Evolutionary conservation across 495 filamentous ascomycete genomes (phyloP).

Genomic region (Penicillium atrosanguineum): DNA sequence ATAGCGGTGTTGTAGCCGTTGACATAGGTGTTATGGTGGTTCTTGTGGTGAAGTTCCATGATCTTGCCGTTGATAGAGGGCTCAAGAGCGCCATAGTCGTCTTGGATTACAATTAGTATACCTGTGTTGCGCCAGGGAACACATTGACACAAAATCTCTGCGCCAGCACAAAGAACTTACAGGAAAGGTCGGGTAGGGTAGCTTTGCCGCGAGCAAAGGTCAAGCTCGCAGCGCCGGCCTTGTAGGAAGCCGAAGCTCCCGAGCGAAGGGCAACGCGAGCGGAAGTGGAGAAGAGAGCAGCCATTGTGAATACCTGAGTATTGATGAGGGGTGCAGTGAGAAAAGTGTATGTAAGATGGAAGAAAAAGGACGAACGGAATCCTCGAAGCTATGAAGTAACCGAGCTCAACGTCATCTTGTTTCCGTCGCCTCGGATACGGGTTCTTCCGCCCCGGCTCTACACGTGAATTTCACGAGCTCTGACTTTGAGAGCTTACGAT

Average conservation of each 20-base stretch:
- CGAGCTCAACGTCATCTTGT: conserved; percentile 33
- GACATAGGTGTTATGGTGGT: conserved; percentile 71
- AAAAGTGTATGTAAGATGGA: conserved; percentile 6
- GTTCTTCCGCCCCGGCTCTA: conserved; percentile 18
- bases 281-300: conserved; percentile 52
- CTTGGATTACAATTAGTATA: conserved; percentile 36
- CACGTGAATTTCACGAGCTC: conserved; percentile 27
- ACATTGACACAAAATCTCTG: background rate
- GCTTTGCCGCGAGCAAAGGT: conserved; percentile 83
- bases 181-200: conserved; percentile 90
- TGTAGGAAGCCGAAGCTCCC: conserved; percentile 47
- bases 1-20: conserved; percentile 60
- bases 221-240: conserved; percentile 60
- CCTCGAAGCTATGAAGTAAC: conserved; percentile 28
- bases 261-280: conserved; percentile 55
- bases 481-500: conserved; percentile 2
- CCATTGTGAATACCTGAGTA: conserved; percentile 44
- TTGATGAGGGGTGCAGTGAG: background rate
- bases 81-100: conserved; percentile 90
- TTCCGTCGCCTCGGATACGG: conserved; percentile 15
- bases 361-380: conserved; percentile 9
- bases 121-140: background rate
- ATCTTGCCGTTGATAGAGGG: conserved; percentile 94
- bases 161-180: conserved; percentile 48
- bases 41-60: conserved; percentile 85